Conservation (phyloP, 164 flowering plant genomes). For the Cinnamomum micranthum region DNA sequence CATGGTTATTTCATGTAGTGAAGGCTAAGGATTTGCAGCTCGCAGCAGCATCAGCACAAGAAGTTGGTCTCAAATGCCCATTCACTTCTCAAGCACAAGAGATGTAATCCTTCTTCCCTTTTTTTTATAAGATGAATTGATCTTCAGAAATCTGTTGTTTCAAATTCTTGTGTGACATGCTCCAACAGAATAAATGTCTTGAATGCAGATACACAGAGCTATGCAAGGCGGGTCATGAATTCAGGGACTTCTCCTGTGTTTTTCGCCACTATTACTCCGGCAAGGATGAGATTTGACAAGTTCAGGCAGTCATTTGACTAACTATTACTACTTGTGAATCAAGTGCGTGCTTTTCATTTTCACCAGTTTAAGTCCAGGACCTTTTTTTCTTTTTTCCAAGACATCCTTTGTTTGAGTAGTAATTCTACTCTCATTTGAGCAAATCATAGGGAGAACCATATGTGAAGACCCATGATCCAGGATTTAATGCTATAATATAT, state of each 20-base stretch:
- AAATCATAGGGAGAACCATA: too few species aligned
- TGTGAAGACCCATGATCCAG: too few species aligned
- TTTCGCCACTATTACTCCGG: constrained; percentile 31
- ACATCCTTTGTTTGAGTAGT: too few species aligned
- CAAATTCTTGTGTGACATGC: neutral
- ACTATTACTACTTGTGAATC: neutral
- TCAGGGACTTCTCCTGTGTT: constrained; percentile 29
- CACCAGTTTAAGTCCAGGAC: too few species aligned
- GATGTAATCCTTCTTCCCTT: constrained; percentile 37
- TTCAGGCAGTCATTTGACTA: neutral
- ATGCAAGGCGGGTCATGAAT: constrained; percentile 21
- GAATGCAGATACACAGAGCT: constrained; percentile 21
- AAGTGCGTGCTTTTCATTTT: neutral
- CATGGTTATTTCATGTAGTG: constrained; percentile 5
- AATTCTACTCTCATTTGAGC: too few species aligned
- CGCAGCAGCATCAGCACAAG: constrained; percentile 66
- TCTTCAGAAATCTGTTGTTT: too few species aligned
- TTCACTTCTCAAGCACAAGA: constrained; percentile 55
- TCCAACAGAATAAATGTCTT: neutral
- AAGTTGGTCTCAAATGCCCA: constrained; percentile 43
- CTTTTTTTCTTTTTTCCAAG: too few species aligned
- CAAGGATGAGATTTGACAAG: constrained; percentile 16
- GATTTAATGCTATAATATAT: too few species aligned
- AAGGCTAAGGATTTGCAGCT: constrained; percentile 86
- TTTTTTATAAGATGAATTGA: neutral